phyloP scores from a whole-genome alignment of 2,329 filamentous ascomycete species.

The Penicillium capsulatum region DNA sequence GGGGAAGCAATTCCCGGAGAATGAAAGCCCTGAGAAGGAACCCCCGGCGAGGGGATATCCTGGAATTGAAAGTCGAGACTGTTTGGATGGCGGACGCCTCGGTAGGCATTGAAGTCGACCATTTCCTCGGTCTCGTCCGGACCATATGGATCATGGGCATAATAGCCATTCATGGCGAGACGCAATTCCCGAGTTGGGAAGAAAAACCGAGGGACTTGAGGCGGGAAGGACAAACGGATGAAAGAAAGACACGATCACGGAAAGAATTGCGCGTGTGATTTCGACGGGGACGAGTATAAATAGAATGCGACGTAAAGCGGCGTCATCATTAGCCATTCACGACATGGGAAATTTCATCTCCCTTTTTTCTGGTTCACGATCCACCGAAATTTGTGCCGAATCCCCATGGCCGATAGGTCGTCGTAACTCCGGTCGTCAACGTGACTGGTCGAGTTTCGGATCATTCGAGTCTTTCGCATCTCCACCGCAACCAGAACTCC shows the following conservation, averaged over 20 bases:
- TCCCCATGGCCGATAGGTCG: background rate
- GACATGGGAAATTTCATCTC: background rate
- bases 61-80: slow-evolving; percentile 21
- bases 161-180: slow-evolving; percentile 3
- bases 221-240: too few relatives aligned
- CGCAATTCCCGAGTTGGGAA: background rate
- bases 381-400: too few relatives aligned
- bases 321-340: slow-evolving; percentile 9
- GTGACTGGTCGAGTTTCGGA: slow-evolving; percentile 2
- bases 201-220: background rate
- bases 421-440: background rate
- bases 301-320: slow-evolving; percentile 1
- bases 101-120: slow-evolving; percentile 23
- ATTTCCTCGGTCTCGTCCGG: slow-evolving; percentile 26
- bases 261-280: too few relatives aligned
- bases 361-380: background rate
- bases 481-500: background rate
- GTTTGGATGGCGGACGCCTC: slow-evolving; percentile 12
- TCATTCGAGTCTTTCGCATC: background rate
- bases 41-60: slow-evolving; percentile 1
- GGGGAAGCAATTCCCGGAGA: slow-evolving; percentile 5
- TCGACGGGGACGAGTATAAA: too few relatives aligned
- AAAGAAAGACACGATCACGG: too few relatives aligned
- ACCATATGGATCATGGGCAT: slow-evolving; percentile 5
- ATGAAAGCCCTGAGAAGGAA: slow-evolving; percentile 4